These are phyloP conservation scores for Rachicladosporium sp. DNA, from an alignment of 2,329 filamentous ascomycete genomes.

Conservation along the genomic window DNA sequence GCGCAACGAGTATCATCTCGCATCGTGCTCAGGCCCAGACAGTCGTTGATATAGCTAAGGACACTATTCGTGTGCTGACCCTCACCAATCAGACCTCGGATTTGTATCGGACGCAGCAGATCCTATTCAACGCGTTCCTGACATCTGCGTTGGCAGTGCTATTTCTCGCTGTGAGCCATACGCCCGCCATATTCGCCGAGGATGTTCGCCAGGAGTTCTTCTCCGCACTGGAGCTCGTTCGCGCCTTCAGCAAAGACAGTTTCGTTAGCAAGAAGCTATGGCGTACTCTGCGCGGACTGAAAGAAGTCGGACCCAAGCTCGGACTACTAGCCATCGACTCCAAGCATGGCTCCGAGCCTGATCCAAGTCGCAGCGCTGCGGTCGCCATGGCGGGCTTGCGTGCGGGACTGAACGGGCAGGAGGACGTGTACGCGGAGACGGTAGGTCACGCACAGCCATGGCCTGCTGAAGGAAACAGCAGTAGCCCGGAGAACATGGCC, in stretches of 20 bases:
- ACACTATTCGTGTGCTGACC: conserved; percentile 60
- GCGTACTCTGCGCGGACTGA: conserved; percentile 58
- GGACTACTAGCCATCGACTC: conserved; percentile 37
- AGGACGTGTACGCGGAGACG: conserved; percentile 33
- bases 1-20: conserved; percentile 66
- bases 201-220: conserved; percentile 65
- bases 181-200: conserved; percentile 57
- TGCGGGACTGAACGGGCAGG: conserved; percentile 49
- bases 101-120: conserved; percentile 58
- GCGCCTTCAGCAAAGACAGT: conserved; percentile 57
- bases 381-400: conserved; percentile 51
- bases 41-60: conserved; percentile 62
- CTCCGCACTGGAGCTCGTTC: conserved; percentile 61
- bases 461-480: conserved; percentile 28
- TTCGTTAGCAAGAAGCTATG: conserved; percentile 63
- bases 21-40: conserved; percentile 62
- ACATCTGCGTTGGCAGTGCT: conserved; percentile 62
- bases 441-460: conserved; percentile 4
- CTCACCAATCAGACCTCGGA: conserved; percentile 60
- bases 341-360: conserved; percentile 26
- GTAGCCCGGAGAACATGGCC: conserved; percentile 48
- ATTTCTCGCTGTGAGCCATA: conserved; percentile 65
- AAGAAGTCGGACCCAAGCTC: conserved; percentile 58
- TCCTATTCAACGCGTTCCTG: conserved; percentile 71
- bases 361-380: conserved; percentile 49